Evolutionary conservation across 176 grass and related monocot species (phyloP), one percentile per base, ranked within the genome.

Genomic region (Pharus latifolius): DNA sequence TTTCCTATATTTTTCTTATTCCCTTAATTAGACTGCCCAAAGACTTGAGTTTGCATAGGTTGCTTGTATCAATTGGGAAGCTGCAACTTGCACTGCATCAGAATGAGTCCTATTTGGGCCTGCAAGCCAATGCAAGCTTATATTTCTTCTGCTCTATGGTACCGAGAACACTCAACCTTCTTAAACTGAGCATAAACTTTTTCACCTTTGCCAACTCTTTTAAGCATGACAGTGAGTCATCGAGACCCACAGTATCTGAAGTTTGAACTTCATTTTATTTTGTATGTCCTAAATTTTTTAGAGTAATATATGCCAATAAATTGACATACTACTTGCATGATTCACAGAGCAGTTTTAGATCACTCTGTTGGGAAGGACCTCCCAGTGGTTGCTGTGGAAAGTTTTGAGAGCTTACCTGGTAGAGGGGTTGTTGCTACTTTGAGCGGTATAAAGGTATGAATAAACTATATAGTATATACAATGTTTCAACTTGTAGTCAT

Each of bases 301-400:
- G 44, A 67, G 22, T 33, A 43, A 52, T 68, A 28, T 55, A 60
- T 78, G 71, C 14, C 49, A 55, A 23, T 40, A 19, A 67, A n/a
- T 68, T 84, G 67, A 86, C 49, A 59, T 60, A 79, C 20, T 22
- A 33, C 34, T 59, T 87, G 15, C 29, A 50, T 85, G 44, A 71
- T 98, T 65, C 67, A 82, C 87, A 98, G 94, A 88, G 94, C 94
- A 72, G 89, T 98, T 93, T 82, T 98, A 69, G 82, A 90, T 41
- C 94, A 93, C 76, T 85, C 86, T 76, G 74, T 67, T 53, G 94
- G 94, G 66, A 93, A 90, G 77, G 86, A 88, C 60, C 94, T 98
- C 56, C 94, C 89, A 19, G 71, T 60, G 10, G 84, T 98, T 81
- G 82, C 75, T 80, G 87, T 98, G 15, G 86, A 98, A 79, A 98